Evolutionary conservation across 2,329 filamentous ascomycete species (phyloP), one percentile per base, ranked within the genome.

Genomic region (Cladosporium phlei): DNA sequence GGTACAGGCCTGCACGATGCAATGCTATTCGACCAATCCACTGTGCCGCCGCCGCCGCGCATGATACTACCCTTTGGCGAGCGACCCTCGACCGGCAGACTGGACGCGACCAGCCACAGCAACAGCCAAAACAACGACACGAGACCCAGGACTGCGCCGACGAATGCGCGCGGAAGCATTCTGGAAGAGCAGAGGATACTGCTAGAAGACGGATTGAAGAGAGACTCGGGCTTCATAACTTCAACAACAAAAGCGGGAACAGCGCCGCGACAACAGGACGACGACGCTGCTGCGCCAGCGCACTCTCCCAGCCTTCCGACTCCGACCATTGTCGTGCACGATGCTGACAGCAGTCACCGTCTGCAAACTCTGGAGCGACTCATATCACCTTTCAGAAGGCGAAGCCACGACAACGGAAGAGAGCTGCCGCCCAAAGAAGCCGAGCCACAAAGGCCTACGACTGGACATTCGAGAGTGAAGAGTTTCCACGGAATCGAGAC

Each of bases 401-500:
- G 34, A 11, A 20, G 24, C 16, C 29, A 44, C 27, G 30, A 35
- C 17, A 37, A 22, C 8, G 27, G 11, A 11, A 24, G 11, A n/a
- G n/a, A n/a, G n/a, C n/a, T n/a, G 2, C 14, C 34, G 11, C n/a
- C 30, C 30, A 14, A 32, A 21, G 20, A 16, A 7, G 21, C 12
- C 16, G 39, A 38, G 27, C 25, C 12, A 20, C 34, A 46, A 16
- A n/a, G 44, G 20, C 44, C 39, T 37, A 25, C 39, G 21, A 25
- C 33, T 25, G 33, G 43, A 37, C 46, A 51, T 28, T 40, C 52
- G 39, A 51, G 57, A 22, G 54, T 63, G 22, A 51, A 49, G 39
- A 63, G 58, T 35, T 78, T 77, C 57, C 65, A 68, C 46, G 70
- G 70, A 30, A 72, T 81, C 32, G 69, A 74, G 29, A 69, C 78